These are phyloP conservation scores for Scalesia atractyloides DNA, from an alignment of 129 eudicot genomes.

Conservation along the genomic window DNA sequence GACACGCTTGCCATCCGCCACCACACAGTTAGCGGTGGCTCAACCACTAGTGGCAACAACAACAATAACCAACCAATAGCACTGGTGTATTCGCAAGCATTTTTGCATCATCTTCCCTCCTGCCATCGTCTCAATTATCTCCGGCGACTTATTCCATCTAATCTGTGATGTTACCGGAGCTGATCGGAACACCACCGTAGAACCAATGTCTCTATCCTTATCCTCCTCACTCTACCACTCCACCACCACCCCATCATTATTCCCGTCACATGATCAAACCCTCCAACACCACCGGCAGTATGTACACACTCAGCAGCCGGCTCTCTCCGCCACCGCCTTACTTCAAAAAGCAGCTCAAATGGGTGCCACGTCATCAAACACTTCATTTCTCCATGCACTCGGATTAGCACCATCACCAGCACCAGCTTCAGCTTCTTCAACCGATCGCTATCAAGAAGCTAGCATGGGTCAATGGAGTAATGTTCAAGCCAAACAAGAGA, in stretches of 20 bases:
- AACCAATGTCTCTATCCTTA: slow-evolving; percentile 69
- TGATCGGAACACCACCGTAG: slow-evolving; percentile 29
- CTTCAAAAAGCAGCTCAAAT: slow-evolving; percentile 88
- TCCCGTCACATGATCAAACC: slow-evolving; percentile 37
- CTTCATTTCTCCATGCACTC: slow-evolving; percentile 72
- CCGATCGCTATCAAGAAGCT: slow-evolving; percentile 35
- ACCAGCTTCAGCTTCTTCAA: slow-evolving; percentile 33
- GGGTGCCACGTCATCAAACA: slow-evolving; percentile 65
- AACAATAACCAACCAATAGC: slow-evolving; percentile 32
- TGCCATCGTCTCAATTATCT: slow-evolving; percentile 45
- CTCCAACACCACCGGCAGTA: slow-evolving; percentile 42
- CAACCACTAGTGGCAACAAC: slow-evolving; percentile 37
- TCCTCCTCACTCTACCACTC: slow-evolving; percentile 62
- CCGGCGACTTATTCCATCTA: slow-evolving; percentile 51
- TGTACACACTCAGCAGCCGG: slow-evolving; percentile 48
- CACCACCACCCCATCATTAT: slow-evolving; percentile 42
- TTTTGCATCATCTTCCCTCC: slow-evolving; percentile 45
- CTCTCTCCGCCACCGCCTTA: slow-evolving; percentile 80
- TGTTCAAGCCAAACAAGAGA: slow-evolving; percentile 38
- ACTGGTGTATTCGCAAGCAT: slow-evolving; percentile 58
- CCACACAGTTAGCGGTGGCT: slow-evolving; percentile 36
- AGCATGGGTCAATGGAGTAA: slow-evolving; percentile 36
- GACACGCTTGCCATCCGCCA: slow-evolving; percentile 24
- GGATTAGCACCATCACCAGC: slow-evolving; percentile 47
- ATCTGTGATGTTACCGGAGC: slow-evolving; percentile 36